Percentiles rank a stretch among this genome's conserved stretches.
Evolutionary conservation across 306 rosid species (phyloP).

Genomic region (Nissolia schottii): DNA sequence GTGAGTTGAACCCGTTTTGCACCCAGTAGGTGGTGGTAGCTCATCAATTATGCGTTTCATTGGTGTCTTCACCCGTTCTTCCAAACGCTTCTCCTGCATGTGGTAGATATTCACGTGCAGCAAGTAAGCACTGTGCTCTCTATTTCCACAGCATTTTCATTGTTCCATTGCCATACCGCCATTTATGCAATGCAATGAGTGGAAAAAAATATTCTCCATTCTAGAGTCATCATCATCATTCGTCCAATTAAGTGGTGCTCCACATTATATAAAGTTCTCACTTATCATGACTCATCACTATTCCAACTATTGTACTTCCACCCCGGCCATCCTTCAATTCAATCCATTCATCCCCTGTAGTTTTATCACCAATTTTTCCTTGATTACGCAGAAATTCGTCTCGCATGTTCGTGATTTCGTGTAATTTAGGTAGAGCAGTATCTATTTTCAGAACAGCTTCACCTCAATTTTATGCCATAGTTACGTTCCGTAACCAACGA

Average conservation of each 20-base stretch:
- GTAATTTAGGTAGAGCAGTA: neutral
- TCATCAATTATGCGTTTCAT: neutral
- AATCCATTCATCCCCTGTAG: too few species aligned
- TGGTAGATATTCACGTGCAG: neutral
- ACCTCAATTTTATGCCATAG: neutral
- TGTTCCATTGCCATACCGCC: neutral
- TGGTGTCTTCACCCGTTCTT: neutral
- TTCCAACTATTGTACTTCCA: neutral
- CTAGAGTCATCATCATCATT: neutral
- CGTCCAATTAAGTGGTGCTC: neutral
- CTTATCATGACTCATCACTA: neutral
- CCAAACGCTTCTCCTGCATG: neutral
- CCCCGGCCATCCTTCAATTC: neutral
- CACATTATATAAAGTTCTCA: neutral
- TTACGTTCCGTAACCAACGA: too few species aligned
- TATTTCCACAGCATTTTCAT: neutral
- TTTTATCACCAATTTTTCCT: too few species aligned
- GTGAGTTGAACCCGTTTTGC: too few species aligned
- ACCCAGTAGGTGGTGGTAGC: neutral
- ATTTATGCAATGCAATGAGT: too few species aligned
- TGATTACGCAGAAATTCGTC: neutral
- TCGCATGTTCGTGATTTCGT: neutral
- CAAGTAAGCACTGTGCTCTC: neutral
- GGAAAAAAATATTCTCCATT: neutral
- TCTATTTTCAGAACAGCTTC: neutral